phyloP scores from a whole-genome alignment of 169 alveolate genomes.

The Plasmodium cynomolgi region DNA sequence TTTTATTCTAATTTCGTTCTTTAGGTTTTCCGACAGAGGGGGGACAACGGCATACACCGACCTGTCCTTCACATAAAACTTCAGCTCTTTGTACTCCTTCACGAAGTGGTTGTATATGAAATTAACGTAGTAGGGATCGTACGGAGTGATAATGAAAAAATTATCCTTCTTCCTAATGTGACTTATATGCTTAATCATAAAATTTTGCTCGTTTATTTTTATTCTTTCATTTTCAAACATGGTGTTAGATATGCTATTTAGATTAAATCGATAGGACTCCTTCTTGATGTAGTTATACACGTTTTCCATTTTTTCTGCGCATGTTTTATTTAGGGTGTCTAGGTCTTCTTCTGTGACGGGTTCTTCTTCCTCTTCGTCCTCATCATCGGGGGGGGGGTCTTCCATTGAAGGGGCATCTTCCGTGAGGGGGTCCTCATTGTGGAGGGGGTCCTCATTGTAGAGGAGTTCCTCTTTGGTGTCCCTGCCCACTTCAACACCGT shows the following conservation, averaged over 20 bases:
- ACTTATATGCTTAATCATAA: slow-evolving; percentile 33
- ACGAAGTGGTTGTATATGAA: slow-evolving; percentile 43
- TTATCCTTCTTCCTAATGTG: slow-evolving; percentile 50
- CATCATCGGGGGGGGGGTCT: background rate
- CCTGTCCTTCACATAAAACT: slow-evolving; percentile 50
- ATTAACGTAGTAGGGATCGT: slow-evolving; percentile 57
- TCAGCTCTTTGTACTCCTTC: slow-evolving; percentile 32
- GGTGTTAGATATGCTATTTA: slow-evolving; percentile 33
- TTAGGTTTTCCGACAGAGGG: slow-evolving; percentile 52
- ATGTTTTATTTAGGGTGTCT: background rate
- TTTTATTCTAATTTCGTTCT: slow-evolving; percentile 53
- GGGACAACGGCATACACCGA: slow-evolving; percentile 54
- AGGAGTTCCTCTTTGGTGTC: background rate
- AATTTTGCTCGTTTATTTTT: slow-evolving; percentile 36
- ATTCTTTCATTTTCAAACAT: slow-evolving; percentile 58
- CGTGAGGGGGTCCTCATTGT: background rate
- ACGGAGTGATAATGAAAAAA: slow-evolving; percentile 46
- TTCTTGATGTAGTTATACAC: slow-evolving; percentile 29
- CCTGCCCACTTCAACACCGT: background rate
- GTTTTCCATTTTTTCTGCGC: slow-evolving; percentile 40
- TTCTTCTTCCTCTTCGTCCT: background rate
- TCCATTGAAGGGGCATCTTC: background rate
- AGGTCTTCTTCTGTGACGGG: slow-evolving; percentile 45
- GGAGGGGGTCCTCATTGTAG: background rate
- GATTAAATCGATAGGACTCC: slow-evolving; percentile 63